These are phyloP conservation scores for Durotheca rogersii DNA, from an alignment of 495 filamentous ascomycete genomes.

Conservation along the genomic window DNA sequence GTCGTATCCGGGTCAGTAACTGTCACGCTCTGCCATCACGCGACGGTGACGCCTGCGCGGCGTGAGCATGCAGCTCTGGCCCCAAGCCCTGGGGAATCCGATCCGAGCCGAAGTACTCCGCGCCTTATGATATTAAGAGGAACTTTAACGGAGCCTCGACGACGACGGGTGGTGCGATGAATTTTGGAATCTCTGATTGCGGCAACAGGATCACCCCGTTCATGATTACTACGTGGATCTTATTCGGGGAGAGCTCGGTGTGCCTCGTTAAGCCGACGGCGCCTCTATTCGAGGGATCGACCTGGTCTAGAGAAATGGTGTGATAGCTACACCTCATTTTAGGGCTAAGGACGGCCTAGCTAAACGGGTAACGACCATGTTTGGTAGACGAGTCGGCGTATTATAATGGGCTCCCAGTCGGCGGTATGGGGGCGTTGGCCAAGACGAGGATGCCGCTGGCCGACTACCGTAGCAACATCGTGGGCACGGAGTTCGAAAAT, in stretches of 20 bases:
- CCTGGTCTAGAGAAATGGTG: not conserved
- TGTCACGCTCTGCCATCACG: constrained; percentile 12
- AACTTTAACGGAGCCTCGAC: not conserved
- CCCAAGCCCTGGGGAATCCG: constrained; percentile 2
- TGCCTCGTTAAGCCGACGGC: constrained; percentile 5
- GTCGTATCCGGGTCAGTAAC: constrained; percentile 30
- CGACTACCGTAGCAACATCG: too few species aligned
- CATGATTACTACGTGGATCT: constrained; percentile 13
- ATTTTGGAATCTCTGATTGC: not conserved
- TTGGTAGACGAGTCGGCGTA: not conserved
- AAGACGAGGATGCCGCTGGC: not conserved
- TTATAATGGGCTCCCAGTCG: not conserved
- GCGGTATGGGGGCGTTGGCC: not conserved
- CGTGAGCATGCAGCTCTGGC: constrained; percentile 3
- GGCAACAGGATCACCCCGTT: constrained; percentile 10
- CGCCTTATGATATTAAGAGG: constrained; percentile 9
- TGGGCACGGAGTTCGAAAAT: too few species aligned
- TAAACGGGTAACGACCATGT: not conserved
- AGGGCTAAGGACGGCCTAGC: not conserved
- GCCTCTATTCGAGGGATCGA: not conserved
- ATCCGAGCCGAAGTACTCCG: not conserved
- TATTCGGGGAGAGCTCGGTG: constrained; percentile 27
- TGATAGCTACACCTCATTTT: not conserved
- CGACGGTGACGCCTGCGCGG: not conserved
- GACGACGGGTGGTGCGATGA: not conserved